Evolutionary conservation across 768 basidiomycete genomes (phyloP), one percentile per base, ranked within the genome.

Genomic region (Lentinus tigrinus): DNA sequence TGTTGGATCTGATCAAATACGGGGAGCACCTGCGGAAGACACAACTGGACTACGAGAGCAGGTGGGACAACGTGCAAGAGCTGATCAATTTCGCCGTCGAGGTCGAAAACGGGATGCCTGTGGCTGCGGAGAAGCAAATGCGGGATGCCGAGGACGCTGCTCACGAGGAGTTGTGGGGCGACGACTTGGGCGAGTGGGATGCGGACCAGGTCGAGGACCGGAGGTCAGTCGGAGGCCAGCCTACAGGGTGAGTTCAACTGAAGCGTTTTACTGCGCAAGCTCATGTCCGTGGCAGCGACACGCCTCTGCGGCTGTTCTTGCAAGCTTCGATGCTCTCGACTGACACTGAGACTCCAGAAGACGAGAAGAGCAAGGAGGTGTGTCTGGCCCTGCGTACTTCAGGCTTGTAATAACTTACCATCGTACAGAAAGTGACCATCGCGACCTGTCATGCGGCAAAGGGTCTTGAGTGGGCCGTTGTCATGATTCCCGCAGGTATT

Each of bases 401-500:
- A 44, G 42, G 28, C 26, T 17, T 7, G 2, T 39, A 8, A 53
- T 14, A 3, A 23, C 46, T 47, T 19, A 56, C 42, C 13, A 21
- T 3, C 17, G 16, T 11, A 31, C 59, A 91, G 88, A 91, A 88
- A 80, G 91, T 95, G 7, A 88, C 86, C 1, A 84, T 95, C 43
- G 80, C 88, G 2, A 95, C 93, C 0, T 92, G 93, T 54, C 93
- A 96, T 73, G 84, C 91, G 34, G 92, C 93, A 0, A 96, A 96
- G 70, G 93, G 93, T 0, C 75, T 95, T 8, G 93, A 96, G 71
- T 96, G 93, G 92, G 92, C 93, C 1, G 88, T 94, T 1, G 91
- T 95, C 0, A 86, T 95, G 60, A 75, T 91, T 19, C 88, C 89
- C 23, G 83, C 87, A 14, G 85, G 87, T 87, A 66, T 59, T 52